phyloP scores from a whole-genome alignment of 2,329 filamentous ascomycete genomes.

The Exophiala viscosa region DNA sequence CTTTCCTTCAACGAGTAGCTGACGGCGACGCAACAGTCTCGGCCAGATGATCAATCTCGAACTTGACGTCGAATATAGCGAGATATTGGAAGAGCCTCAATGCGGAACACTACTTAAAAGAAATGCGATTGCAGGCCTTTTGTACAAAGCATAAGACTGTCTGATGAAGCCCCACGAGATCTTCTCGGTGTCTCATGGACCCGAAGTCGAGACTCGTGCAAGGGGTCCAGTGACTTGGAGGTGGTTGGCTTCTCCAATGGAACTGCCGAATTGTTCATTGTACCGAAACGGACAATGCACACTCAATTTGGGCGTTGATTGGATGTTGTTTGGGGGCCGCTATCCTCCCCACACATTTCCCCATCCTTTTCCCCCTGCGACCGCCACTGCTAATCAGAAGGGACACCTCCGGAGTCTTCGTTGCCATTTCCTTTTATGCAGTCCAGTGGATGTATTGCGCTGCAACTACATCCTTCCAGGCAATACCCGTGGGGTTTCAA shows the following conservation, averaged over 20 bases:
- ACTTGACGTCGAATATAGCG: too few species aligned
- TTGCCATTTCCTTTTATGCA: background rate
- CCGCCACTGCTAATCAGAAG: background rate
- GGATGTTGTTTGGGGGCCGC: constrained; percentile 2
- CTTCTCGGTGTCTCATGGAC: background rate
- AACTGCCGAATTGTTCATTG: constrained; percentile 23
- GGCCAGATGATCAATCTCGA: too few species aligned
- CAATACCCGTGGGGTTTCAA: background rate
- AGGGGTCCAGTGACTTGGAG: constrained; percentile 1
- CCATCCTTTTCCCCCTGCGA: background rate
- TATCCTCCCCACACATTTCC: constrained; percentile 13
- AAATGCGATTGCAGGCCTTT: background rate
- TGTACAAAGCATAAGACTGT: background rate
- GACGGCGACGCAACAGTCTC: background rate
- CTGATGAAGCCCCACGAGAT: constrained; percentile 14
- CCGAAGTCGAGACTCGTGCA: background rate
- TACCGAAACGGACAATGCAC: constrained; percentile 22
- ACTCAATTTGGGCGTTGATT: constrained; percentile 9
- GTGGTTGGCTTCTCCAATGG: constrained; percentile 12
- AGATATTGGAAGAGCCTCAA: background rate
- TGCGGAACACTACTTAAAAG: too few species aligned
- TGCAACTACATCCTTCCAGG: background rate
- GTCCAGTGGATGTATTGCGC: background rate
- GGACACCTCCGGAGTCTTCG: background rate
- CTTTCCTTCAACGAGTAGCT: background rate